A percentile compares a stretch with the other conserved stretches of the same genome.
Evolutionary conservation across 495 filamentous ascomycete genomes (phyloP).

Genomic region (Penicillium dipodomyicola): DNA sequence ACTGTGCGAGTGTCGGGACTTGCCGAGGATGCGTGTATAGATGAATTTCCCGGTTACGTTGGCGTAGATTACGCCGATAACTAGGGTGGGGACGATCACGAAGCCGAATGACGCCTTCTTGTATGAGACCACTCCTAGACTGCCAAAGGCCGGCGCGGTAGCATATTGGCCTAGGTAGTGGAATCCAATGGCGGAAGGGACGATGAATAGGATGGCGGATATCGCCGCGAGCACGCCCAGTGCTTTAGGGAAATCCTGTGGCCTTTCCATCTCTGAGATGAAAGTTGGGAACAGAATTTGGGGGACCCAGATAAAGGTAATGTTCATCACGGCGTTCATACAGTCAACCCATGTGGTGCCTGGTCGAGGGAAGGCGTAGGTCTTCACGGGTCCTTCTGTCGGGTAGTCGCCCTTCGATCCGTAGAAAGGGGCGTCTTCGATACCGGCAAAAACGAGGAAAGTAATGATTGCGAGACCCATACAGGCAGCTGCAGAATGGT

Average conservation of each 20-base stretch:
- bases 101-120: conserved; percentile 50
- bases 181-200: conserved; percentile 54
- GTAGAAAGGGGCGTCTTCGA: conserved; percentile 38
- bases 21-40: conserved; percentile 48
- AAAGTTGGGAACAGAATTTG: conserved; percentile 57
- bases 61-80: conserved; percentile 52
- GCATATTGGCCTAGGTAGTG: conserved; percentile 50
- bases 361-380: conserved; percentile 45
- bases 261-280: conserved; percentile 57
- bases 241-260: conserved; percentile 56
- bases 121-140: conserved; percentile 41
- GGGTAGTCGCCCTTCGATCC: conserved; percentile 34
- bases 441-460: conserved; percentile 46
- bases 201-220: conserved; percentile 51
- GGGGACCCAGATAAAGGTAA: conserved; percentile 48
- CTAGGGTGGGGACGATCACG: conserved; percentile 48
- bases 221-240: conserved; percentile 46
- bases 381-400: conserved; percentile 37
- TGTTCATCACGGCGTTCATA: conserved; percentile 49
- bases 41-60: conserved; percentile 53
- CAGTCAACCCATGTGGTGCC: conserved; percentile 46
- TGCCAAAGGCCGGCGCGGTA: conserved; percentile 51
- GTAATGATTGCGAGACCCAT: conserved; percentile 48
- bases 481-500: conserved; percentile 29
- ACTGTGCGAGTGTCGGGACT: conserved; percentile 46